Evolutionary conservation across 257 asterid species (phyloP), one percentile per base, ranked within the genome.

Genomic region (Schizonepeta tenuifolia): DNA sequence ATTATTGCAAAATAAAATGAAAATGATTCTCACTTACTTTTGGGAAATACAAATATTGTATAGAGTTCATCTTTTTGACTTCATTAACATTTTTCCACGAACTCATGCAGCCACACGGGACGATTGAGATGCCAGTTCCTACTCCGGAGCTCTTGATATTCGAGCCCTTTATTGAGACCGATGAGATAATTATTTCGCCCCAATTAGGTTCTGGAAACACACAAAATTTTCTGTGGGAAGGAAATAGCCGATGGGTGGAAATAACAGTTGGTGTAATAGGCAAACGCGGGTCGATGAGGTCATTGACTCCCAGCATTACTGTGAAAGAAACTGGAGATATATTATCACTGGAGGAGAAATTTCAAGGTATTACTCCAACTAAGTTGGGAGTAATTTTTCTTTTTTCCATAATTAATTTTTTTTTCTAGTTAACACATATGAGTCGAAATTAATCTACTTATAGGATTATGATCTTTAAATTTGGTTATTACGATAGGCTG

Each of bases 191-290:
- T 33, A 81, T 91, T 73, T 86, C 89, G 18, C 81, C 94, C 31
- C 77, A 78, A 82, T 60, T 72, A 66, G 66, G 73, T 71, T 87
- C 77, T 54, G 84, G 71, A 73, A 85, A 80, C 58, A 65, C 83
- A 15, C 90, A 80, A 62, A 70, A 77, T 60, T 78, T 91, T 75
- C 76, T 87, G 46, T 91, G 97, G 97, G 72, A 88, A 79, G 96
- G 97, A 75, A 61, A 66, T 15, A 91, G 93, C 82, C 86, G 95
- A 77, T 91, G 97, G 97, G 97, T 91, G 44, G 97, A 91, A 82
- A 85, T 91, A 49, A 91, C 97, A 38, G 95, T 91, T 67, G 97
- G 97, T 78, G 96, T 89, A 15, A 33, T 91, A 11, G 97, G 97
- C 74, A 80, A 83, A 73, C 76, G 82, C 10, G 95, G 96, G 68